A percentile compares a stretch with the other conserved stretches of the same genome.
Evolutionary conservation across 2,329 filamentous ascomycete species (phyloP).

Genomic region (Calonectria ilicicola): DNA sequence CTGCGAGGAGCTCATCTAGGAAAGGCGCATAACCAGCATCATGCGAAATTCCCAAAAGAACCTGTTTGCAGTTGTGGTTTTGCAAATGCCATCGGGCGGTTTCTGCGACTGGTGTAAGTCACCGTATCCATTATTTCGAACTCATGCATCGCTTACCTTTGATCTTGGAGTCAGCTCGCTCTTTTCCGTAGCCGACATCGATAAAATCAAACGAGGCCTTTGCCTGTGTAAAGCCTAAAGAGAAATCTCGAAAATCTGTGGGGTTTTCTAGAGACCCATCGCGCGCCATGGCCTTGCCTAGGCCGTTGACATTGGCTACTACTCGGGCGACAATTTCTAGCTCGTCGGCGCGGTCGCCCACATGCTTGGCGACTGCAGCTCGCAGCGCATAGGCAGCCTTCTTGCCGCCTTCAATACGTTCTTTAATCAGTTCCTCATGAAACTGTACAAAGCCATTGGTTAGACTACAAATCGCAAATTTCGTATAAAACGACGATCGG

Average conservation of each 20-base stretch:
- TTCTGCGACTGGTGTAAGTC: conserved; percentile 51
- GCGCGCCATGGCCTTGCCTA: conserved; percentile 62
- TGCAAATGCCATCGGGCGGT: conserved; percentile 67
- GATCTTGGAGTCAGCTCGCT: conserved; percentile 70
- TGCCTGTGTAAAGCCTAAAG: conserved; percentile 69
- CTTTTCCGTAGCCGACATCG: conserved; percentile 70
- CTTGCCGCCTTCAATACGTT: conserved; percentile 68
- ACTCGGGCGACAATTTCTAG: conserved; percentile 68
- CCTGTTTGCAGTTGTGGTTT: conserved; percentile 71
- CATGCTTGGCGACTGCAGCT: conserved; percentile 60
- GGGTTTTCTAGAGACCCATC: conserved; percentile 59
- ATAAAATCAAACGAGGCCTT: conserved; percentile 73
- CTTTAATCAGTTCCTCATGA: conserved; percentile 64
- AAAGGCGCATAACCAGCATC: conserved; percentile 72
- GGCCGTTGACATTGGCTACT: conserved; percentile 64
- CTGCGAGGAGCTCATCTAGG: conserved; percentile 64
- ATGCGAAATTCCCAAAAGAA: conserved; percentile 72
- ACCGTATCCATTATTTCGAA: background rate
- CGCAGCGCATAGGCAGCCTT: conserved; percentile 63
- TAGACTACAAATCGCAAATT: background rate
- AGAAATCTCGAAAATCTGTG: conserved; percentile 66
- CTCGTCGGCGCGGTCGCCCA: conserved; percentile 56
- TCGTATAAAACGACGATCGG: background rate
- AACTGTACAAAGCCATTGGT: conserved; percentile 58
- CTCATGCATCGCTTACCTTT: conserved; percentile 57